Evolutionary conservation across 163 green algal species (phyloP).

Genomic region (Coccomyxa subellipsoidea): DNA sequence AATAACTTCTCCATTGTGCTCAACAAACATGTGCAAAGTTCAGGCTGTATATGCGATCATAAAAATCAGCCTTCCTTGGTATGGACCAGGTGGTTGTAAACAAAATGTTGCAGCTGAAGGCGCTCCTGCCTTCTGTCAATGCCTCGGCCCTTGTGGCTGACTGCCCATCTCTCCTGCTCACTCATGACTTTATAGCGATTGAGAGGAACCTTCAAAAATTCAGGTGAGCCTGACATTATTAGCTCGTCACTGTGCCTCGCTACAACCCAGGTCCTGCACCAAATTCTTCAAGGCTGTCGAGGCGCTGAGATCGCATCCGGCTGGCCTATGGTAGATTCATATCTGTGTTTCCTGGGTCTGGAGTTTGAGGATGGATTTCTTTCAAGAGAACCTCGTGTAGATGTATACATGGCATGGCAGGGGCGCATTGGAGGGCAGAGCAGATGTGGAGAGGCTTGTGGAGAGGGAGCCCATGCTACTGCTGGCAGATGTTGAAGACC

Average conservation of each 20-base stretch:
- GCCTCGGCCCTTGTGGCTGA: background rate
- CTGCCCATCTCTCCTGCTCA: background rate
- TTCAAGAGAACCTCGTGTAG: background rate
- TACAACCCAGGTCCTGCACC: no score
- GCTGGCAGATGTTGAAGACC: background rate
- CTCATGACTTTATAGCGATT: background rate
- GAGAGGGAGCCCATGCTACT: background rate
- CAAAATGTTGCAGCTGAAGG: background rate
- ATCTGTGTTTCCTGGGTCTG: no score
- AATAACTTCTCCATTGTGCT: no score
- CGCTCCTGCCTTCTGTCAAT: background rate
- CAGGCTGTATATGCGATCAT: no score
- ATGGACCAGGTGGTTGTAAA: background rate
- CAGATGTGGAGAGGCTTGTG: slow-evolving; percentile 5
- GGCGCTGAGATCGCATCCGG: no score
- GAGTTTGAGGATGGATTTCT: no score
- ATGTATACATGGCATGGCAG: background rate
- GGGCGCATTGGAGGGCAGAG: background rate
- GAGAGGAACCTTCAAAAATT: background rate
- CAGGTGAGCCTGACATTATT: background rate
- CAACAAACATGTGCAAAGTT: no score
- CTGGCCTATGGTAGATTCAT: no score
- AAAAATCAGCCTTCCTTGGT: no score
- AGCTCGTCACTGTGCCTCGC: background rate
- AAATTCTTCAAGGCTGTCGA: no score